Conservation (phyloP, 2,329 filamentous ascomycete species). For the Exophiala mesophila region DNA sequence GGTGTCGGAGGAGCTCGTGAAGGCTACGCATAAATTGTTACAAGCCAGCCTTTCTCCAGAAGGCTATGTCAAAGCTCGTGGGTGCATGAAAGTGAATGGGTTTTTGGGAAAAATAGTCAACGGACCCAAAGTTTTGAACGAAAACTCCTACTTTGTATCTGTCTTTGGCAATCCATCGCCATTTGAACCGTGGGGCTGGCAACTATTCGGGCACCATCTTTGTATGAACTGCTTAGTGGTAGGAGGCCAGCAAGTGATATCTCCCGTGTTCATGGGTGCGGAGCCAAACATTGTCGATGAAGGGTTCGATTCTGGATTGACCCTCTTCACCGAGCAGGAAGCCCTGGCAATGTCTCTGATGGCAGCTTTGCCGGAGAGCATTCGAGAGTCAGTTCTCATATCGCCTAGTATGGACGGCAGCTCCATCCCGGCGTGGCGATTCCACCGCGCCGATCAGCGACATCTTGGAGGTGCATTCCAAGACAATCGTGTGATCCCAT, state of each 20-base stretch:
- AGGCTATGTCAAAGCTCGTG: conserved; percentile 3
- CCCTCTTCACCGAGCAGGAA: conserved; percentile 12
- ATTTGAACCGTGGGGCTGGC: conserved; percentile 13
- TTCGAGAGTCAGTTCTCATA: neutral
- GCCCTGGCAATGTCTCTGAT: conserved; percentile 5
- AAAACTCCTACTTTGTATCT: conserved; percentile 4
- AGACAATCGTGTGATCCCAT: conserved; percentile 61
- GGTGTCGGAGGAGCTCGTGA: neutral
- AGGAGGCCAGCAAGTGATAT: conserved; percentile 7
- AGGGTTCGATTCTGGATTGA: conserved; percentile 6
- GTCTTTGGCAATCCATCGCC: conserved; percentile 7
- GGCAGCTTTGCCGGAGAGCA: neutral
- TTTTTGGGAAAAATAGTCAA: conserved; percentile 7
- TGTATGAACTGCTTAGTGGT: conserved; percentile 8
- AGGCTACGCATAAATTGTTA: neutral
- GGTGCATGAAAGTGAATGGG: conserved; percentile 8
- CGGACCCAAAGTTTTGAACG: conserved; percentile 2
- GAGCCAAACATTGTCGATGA: conserved; percentile 13
- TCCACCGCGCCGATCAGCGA: conserved; percentile 9
- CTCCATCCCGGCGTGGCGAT: conserved; percentile 6
- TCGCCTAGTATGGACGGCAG: conserved; percentile 1
- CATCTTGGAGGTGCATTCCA: conserved; percentile 14
- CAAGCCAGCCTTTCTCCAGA: conserved; percentile 1
- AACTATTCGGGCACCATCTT: conserved; percentile 13
- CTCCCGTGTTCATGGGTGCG: conserved; percentile 13